A percentile compares a stretch with the other conserved stretches of the same genome.
These are phyloP conservation scores for Termitomyces sp. DNA, from an alignment of 768 basidiomycete genomes.

Conservation along the genomic window DNA sequence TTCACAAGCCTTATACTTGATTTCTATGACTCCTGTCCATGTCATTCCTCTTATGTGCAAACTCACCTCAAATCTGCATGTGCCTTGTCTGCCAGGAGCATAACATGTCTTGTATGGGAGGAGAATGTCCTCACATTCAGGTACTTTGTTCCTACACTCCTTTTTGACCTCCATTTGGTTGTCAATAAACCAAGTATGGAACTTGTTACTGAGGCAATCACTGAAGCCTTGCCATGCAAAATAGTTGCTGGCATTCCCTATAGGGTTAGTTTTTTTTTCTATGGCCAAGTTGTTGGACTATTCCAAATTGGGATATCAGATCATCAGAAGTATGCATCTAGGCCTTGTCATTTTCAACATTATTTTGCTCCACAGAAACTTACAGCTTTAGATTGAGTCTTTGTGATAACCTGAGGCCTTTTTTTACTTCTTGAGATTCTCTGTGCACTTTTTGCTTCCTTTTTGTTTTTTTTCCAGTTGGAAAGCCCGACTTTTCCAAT, in stretches of 20 bases:
- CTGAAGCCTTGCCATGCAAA: background rate
- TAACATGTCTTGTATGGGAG: constrained; percentile 4
- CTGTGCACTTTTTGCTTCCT: too few relatives aligned
- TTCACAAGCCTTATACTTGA: background rate
- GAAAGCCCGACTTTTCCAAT: too few relatives aligned
- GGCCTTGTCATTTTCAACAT: too few relatives aligned
- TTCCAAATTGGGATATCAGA: too few relatives aligned
- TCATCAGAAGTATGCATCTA: too few relatives aligned
- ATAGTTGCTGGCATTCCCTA: background rate
- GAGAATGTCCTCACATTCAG: constrained; percentile 5
- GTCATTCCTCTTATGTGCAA: background rate
- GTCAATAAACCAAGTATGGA: background rate
- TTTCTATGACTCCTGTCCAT: background rate
- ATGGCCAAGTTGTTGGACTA: too few relatives aligned
- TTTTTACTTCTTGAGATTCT: too few relatives aligned
- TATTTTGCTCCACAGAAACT: too few relatives aligned
- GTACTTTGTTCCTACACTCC: constrained; percentile 1
- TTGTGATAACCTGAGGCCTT: too few relatives aligned
- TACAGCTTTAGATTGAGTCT: too few relatives aligned
- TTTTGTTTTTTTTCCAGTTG: too few relatives aligned
- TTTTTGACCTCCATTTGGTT: constrained; percentile 2
- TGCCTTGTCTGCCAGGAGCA: background rate
- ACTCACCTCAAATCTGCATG: background rate
- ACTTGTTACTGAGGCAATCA: background rate
- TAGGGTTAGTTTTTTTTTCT: too few relatives aligned